Base-by-base conservation (phyloP, 805 yeast genomes). In the Wickerhamiella occidentalis region DNA sequence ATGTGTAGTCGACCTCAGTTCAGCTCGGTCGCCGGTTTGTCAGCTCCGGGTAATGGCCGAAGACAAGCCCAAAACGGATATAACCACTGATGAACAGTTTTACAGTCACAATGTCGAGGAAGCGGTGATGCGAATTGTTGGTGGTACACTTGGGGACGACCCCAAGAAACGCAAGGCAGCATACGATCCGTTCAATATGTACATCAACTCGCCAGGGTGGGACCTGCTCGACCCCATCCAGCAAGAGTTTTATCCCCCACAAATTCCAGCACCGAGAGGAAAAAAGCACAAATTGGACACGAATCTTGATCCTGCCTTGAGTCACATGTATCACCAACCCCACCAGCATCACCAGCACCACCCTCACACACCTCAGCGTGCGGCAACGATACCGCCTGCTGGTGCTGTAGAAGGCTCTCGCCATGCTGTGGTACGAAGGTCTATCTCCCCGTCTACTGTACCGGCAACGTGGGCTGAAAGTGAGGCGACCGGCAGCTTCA, bases 111-210 rank as follows among this genome's bases (percentile, higher is more conserved):
- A 30, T 12, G 92, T 82, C 2, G 92, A 82, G 58, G 92, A 83
- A 15, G 92, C 87, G 0, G 87, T 83, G 15, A 71, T 82, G 76
- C 73, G 76, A 49, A 76, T 76, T 56, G 90, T 82, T 12, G 85
- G 82, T 17, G 82, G 80, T 6, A 74, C 79, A 1, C 63, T 80
- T 38, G 76, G 70, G 15, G 62, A 66, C 45, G 57, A 64, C 55
- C 33, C 49, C n/a, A 51, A 54, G 33, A 17, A 74, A 28, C 48
- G 48, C n/a, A 45, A 45, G 25, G 30, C 42, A 17, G 30, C 38
- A n/a, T 51, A 33, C 15, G 46, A 36, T 23, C 51, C 52, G 17
- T 21, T 48, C 33, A 46, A 37, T 30, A 50, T 49, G n/a, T 47
- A 48, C 37, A 45, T 50, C 26, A 38, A 38, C 41, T 29, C 40